Evolutionary conservation across 1,139 yeast species (phyloP).

Genomic region (Kodamaea fungicola): DNA sequence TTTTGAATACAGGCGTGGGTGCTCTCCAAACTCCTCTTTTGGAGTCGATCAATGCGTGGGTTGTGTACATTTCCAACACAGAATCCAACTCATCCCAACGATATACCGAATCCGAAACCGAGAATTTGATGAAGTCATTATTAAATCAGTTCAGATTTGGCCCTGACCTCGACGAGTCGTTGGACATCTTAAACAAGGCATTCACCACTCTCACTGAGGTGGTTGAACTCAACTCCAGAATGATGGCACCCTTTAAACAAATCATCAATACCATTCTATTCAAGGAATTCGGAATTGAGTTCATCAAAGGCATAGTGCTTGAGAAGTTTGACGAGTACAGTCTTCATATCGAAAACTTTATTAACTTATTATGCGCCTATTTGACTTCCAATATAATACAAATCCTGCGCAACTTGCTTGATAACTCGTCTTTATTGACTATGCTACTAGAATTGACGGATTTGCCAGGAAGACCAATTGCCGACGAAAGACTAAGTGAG

Average conservation of each 20-base stretch:
- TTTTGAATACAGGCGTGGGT: slow-evolving; percentile 5
- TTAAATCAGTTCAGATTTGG: slow-evolving; percentile 19
- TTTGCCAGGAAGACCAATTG: slow-evolving; percentile 57
- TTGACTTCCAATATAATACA: slow-evolving; percentile 50
- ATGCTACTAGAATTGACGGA: slow-evolving; percentile 57
- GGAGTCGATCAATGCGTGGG: slow-evolving; percentile 33
- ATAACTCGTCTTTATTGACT: slow-evolving; percentile 37
- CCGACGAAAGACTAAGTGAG: slow-evolving; percentile 66
- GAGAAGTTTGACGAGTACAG: slow-evolving; percentile 30
- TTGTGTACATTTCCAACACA: slow-evolving; percentile 30
- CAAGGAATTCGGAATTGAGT: slow-evolving; percentile 39
- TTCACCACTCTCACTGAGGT: slow-evolving; percentile 42
- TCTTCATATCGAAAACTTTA: slow-evolving; percentile 45
- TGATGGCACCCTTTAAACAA: slow-evolving; percentile 28
- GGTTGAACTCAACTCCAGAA: slow-evolving; percentile 43
- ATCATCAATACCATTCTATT: slow-evolving; percentile 30
- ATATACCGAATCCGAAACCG: slow-evolving; percentile 22
- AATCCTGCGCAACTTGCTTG: slow-evolving; percentile 44
- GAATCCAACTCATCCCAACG: slow-evolving; percentile 35
- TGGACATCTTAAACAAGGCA: slow-evolving; percentile 25
- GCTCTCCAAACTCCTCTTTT: slow-evolving; percentile 20
- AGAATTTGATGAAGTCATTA: slow-evolving; percentile 15
- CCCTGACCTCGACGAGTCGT: slow-evolving; percentile 9
- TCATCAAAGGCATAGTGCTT: slow-evolving; percentile 22
- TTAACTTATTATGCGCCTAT: slow-evolving; percentile 50